These are phyloP conservation scores for Stemphylium beticola DNA, from an alignment of 2,329 filamentous ascomycete genomes.

Conservation along the genomic window DNA sequence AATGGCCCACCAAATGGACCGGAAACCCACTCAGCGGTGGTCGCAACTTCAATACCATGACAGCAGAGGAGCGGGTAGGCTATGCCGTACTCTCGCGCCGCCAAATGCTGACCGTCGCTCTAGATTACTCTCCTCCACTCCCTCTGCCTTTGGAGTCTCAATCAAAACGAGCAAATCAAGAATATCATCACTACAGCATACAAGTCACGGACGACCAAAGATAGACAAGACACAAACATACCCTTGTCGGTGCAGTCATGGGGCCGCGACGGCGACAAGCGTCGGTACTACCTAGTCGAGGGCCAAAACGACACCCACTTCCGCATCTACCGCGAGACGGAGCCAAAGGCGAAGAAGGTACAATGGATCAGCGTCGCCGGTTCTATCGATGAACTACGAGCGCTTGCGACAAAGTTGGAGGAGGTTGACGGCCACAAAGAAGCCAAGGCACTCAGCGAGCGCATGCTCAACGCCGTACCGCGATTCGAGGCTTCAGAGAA, in stretches of 20 bases:
- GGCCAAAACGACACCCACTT: conserved; percentile 94
- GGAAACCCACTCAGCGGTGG: conserved; percentile 83
- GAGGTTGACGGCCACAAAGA: conserved; percentile 80
- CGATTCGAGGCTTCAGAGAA: conserved; percentile 94
- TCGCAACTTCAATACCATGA: conserved; percentile 82
- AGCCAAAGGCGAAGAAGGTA: conserved; percentile 74
- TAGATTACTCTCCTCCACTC: conserved; percentile 84
- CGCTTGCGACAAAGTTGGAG: conserved; percentile 76
- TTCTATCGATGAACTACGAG: conserved; percentile 82
- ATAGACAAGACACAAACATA: conserved; percentile 80
- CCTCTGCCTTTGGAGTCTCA: conserved; percentile 85
- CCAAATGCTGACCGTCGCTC: conserved; percentile 24
- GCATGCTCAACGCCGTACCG: conserved; percentile 79
- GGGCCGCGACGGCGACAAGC: conserved; percentile 88
- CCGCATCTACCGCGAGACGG: conserved; percentile 91
- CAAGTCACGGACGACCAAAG: conserved; percentile 75
- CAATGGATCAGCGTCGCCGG: conserved; percentile 96
- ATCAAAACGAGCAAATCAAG: conserved; percentile 84
- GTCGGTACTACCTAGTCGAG: conserved; percentile 92
- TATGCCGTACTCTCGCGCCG: neutral
- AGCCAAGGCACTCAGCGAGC: conserved; percentile 77
- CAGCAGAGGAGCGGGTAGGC: conserved; percentile 77
- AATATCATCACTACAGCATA: conserved; percentile 77
- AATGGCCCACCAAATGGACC: conserved; percentile 89
- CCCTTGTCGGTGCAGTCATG: conserved; percentile 88